Base-by-base conservation (phyloP, 2,329 filamentous ascomycete genomes). In the Epichloe baconii region DNA sequence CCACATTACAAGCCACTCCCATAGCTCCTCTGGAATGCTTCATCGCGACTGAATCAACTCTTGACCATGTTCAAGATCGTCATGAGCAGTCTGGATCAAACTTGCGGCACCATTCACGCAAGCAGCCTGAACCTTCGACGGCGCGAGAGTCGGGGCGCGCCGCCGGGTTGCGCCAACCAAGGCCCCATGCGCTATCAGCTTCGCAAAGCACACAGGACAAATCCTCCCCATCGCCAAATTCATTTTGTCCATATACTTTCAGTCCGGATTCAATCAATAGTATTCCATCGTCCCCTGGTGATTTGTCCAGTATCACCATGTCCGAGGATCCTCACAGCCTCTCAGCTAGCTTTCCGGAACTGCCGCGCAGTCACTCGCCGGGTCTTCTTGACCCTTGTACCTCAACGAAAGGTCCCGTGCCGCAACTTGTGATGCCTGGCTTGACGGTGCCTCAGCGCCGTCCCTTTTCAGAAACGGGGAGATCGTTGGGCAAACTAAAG, bases 351-450 rank as follows among this genome's bases (percentile, higher is more conserved):
- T 54, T 57, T 31, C 50, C 55, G 8, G 57, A 59, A 19, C 48
- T 58, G 48, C 57, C 53, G 42, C 57, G 49, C 51, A 55, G 52
- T 47, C 47, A 36, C 51, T 57, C 44, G 52, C 50, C 51, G 41
- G 48, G 55, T 59, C 44, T 50, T 61, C 21, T 52, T 59, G 47
- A 44, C 54, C 19, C 44, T 46, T 19, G 14, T 43, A 44, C n/a
- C 10, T 51, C 19, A 35, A 43, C 10, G 44, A 47, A 6, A 44
- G 42, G 26, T 44, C 47, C 59, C 54, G 75, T 73, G 41, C 85
- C 85, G 23, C 90, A 97, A 66, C 77, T 98, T n/a, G 87, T 98
- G 54, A 98, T 98, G 93, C 93, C 93, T 5, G 95, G 89, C 62
- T 84, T 98, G 60, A 83, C 80, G 55, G 93, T 98, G 79, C 91